Base-by-base conservation (phyloP, 352 stramenopile species). In the Hyaloperonospora brassicae region DNA sequence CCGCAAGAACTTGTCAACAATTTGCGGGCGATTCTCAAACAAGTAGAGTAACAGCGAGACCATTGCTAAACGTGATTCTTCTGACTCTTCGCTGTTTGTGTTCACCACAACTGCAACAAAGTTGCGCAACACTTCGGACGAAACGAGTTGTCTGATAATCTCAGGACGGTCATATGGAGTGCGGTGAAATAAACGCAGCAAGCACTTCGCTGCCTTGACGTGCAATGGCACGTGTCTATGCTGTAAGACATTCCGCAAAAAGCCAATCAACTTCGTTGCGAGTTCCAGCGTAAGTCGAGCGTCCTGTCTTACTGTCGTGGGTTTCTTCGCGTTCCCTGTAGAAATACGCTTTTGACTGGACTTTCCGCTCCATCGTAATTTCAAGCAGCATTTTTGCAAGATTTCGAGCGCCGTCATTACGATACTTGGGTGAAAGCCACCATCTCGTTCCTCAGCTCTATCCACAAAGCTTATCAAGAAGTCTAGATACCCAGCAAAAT, bases 301-400 rank as follows among this genome's bases (percentile, higher is more conserved):
- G 24, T 67, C 49, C 17, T 61, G 36, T 5, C 55, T 57, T 21
- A 21, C 27, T 46, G 64, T 54, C 46, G 65, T 61, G 24, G 45
- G 38, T 11, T 59, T 67, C 24, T 57, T 54, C 14, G 22, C 13
- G 24, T 42, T 47, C 22, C 57, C 49, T 31, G 31, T 49, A 11
- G 27, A 52, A 23, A 47, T 27, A 13, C 23, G 40, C 5, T 38
- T 52, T 49, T 71, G 46, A 21, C 52, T 39, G 5, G 36, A 39
- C 17, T 62, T 62, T 36, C 24, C 55, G 27, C 42, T 63, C 81
- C 81, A 91, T 38, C 78, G 76, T 57, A 91, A 62, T 48, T 76
- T 84, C 17, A 79, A 43, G 41, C 80, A 91, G 22, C 81, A 88
- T 38, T 84, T 88, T 30, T 87, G 79, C 27, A 93, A 57, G 14